Conservation (phyloP, 2,329 filamentous ascomycete genomes). For the Xylariaceae sp. region DNA sequence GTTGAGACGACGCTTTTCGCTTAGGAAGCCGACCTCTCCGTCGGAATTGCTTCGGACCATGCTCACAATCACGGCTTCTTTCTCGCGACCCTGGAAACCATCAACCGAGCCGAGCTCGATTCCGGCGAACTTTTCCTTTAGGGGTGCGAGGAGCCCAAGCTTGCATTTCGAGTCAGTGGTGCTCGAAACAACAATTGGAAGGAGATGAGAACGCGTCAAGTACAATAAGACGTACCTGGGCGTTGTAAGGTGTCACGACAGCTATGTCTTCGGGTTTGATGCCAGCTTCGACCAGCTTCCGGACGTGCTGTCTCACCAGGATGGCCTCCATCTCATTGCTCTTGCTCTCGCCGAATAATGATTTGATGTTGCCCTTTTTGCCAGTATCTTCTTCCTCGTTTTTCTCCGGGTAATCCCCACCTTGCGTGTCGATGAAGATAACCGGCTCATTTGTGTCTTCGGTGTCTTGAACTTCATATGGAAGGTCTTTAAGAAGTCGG, state of each 20-base stretch:
- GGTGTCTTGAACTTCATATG: constrained; percentile 71
- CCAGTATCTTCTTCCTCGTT: constrained; percentile 65
- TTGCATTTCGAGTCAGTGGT: constrained; percentile 30
- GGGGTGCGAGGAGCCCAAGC: constrained; percentile 71
- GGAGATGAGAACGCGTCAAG: background rate
- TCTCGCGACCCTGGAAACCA: constrained; percentile 95
- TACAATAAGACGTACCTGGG: constrained; percentile 53
- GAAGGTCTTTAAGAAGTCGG: constrained; percentile 71
- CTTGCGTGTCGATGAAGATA: constrained; percentile 94
- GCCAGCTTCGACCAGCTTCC: constrained; percentile 70
- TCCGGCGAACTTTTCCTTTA: constrained; percentile 77
- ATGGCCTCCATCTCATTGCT: constrained; percentile 82
- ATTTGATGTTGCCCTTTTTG: constrained; percentile 45
- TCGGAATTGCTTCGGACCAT: constrained; percentile 88
- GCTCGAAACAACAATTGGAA: background rate
- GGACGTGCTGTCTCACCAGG: constrained; percentile 74
- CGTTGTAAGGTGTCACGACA: constrained; percentile 94
- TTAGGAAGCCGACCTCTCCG: constrained; percentile 87
- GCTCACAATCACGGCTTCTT: constrained; percentile 89
- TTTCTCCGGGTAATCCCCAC: constrained; percentile 83
- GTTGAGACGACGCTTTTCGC: constrained; percentile 87
- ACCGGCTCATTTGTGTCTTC: constrained; percentile 87
- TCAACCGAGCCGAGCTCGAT: constrained; percentile 96
- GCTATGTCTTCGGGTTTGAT: constrained; percentile 82
- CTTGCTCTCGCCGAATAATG: constrained; percentile 45